phyloP scores from a whole-genome alignment of 1,284 basidiomycete genomes.

The Phellopilus nigrolimitatus region DNA sequence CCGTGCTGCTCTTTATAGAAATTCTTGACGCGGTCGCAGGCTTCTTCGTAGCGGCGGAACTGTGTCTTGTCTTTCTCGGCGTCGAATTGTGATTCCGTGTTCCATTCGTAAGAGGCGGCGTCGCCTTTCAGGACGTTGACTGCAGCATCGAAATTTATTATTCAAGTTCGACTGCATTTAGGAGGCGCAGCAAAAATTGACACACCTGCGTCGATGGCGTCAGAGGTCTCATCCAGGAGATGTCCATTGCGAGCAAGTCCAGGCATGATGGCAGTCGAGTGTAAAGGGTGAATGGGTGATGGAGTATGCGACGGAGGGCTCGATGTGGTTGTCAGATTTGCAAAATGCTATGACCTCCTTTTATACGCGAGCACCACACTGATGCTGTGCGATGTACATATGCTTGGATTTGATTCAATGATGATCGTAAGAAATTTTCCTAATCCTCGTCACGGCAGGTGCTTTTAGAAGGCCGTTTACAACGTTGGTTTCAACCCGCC shows the following conservation, averaged over 20 bases:
- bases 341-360: no score
- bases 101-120: conserved; percentile 36
- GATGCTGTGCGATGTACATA: no score
- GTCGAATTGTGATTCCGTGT: conserved; percentile 64
- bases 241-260: conserved; percentile 26
- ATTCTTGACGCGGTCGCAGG: conserved; percentile 81
- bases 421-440: no score
- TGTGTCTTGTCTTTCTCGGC: conserved; percentile 69
- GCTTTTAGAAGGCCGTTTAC: no score
- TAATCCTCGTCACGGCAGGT: no score
- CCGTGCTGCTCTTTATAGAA: conserved; percentile 89
- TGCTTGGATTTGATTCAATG: no score
- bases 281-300: no score
- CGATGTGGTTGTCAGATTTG: no score
- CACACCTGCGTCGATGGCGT: conserved; percentile 70
- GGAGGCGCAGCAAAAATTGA: conserved; percentile 10
- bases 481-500: no score
- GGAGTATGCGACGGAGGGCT: no score
- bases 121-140: conserved; percentile 66
- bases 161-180: background rate
- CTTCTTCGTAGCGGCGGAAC: conserved; percentile 72
- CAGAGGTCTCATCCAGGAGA: conserved; percentile 62
- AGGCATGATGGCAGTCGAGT: conserved; percentile 17
- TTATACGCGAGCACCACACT: no score
- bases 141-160: conserved; percentile 27